A percentile compares a stretch with the other conserved stretches of the same genome.
Conservation (phyloP, 2,329 filamentous ascomycete species). For the Graphilbum ipis-grandicollis region DNA sequence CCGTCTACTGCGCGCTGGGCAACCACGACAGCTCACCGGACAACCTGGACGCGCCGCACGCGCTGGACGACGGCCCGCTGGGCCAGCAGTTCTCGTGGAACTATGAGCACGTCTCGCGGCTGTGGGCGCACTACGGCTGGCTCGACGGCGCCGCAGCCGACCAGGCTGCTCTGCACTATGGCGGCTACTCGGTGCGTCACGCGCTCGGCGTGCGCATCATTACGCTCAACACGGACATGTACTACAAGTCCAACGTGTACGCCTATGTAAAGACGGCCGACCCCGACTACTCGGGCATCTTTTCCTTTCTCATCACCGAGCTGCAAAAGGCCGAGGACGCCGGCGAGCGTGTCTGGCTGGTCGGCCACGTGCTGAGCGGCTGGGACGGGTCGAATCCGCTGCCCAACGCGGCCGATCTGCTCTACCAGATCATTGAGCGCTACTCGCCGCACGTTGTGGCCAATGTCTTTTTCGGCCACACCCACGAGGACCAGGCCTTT, state of each 20-base stretch:
- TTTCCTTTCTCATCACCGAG: conserved; percentile 35
- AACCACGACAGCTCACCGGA: conserved; percentile 39
- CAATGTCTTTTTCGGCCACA: conserved; percentile 39
- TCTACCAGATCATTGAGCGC: conserved; percentile 33
- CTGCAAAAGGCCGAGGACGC: conserved; percentile 33
- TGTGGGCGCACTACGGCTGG: conserved; percentile 33
- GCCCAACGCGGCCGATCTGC: conserved; percentile 23
- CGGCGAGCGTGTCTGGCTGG: conserved; percentile 35
- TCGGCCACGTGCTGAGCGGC: conserved; percentile 38
- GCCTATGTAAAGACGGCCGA: conserved; percentile 32
- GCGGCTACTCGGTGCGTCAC: conserved; percentile 29
- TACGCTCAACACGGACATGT: conserved; percentile 41
- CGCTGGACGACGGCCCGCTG: conserved; percentile 22
- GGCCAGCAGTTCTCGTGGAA: conserved; percentile 37
- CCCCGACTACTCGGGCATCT: conserved; percentile 31
- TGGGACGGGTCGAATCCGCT: conserved; percentile 31
- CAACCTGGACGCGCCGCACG: conserved; percentile 35
- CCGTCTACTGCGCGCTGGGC: conserved; percentile 37
- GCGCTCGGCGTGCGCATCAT: conserved; percentile 34
- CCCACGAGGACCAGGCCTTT: conserved; percentile 28
- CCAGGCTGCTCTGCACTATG: conserved; percentile 26
- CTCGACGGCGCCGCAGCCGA: conserved; percentile 20
- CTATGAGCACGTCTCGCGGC: conserved; percentile 27
- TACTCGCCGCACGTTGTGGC: conserved; percentile 34
- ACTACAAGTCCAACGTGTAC: conserved; percentile 41